phyloP scores from a whole-genome alignment of 2,329 filamentous ascomycete species.

The Diaporthe sp. region DNA sequence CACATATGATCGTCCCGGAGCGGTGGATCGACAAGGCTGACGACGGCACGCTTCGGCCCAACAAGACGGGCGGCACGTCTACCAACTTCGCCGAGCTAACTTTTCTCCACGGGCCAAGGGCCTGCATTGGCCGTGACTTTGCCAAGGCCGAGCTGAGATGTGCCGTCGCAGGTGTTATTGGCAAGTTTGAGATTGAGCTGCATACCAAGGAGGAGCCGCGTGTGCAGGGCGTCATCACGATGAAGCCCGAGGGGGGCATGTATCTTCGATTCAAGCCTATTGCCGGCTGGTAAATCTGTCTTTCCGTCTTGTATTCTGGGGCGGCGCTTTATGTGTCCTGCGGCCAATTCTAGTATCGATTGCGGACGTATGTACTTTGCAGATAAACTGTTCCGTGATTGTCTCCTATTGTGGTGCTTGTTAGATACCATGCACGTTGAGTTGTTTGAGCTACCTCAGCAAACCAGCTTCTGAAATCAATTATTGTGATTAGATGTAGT shows the following conservation, averaged over 20 bases:
- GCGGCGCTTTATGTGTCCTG: background rate
- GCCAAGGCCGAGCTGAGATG: slow-evolving; percentile 40
- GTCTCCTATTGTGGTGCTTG: background rate
- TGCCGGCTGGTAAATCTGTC: background rate
- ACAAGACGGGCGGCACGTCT: slow-evolving; percentile 37
- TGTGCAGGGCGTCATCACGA: slow-evolving; percentile 36
- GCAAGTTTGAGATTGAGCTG: slow-evolving; percentile 37
- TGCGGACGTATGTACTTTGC: background rate
- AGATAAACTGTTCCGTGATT: background rate
- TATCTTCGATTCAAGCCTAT: slow-evolving; percentile 38
- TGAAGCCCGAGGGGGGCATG: slow-evolving; percentile 39
- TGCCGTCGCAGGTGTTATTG: slow-evolving; percentile 35
- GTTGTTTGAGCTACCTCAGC: background rate
- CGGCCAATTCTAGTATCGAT: background rate
- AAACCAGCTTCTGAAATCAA: too few species aligned
- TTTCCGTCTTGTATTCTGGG: background rate
- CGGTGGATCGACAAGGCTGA: slow-evolving; percentile 54
- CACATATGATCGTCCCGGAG: slow-evolving; percentile 57
- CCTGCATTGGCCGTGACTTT: slow-evolving; percentile 37
- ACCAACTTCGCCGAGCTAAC: slow-evolving; percentile 38
- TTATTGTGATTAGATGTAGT: background rate
- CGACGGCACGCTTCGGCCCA: slow-evolving; percentile 33
- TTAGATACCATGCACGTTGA: background rate
- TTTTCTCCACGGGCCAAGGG: slow-evolving; percentile 36
- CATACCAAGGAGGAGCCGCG: slow-evolving; percentile 34